phyloP scores from a whole-genome alignment of 495 filamentous ascomycete species.

The Corynascus novoguineensis region DNA sequence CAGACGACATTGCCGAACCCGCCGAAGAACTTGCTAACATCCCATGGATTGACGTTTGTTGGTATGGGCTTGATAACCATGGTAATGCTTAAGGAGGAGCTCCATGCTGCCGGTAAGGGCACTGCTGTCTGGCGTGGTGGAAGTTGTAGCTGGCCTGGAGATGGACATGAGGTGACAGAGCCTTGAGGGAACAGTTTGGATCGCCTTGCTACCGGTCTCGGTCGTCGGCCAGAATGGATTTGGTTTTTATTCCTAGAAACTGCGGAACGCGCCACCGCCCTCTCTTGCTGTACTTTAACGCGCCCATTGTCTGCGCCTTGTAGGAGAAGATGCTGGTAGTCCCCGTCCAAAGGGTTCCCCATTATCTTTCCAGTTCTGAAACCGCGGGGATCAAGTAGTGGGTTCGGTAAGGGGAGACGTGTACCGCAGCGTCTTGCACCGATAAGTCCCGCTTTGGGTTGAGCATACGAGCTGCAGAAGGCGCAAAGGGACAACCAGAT shows the following conservation, averaged over 20 bases:
- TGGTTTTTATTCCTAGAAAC: not conserved
- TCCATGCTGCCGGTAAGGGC: slow-evolving; percentile 26
- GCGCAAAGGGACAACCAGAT: not conserved
- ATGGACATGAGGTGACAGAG: not conserved
- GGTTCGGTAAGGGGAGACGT: not conserved
- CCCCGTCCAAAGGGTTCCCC: not conserved
- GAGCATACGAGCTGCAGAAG: not conserved
- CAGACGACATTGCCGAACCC: slow-evolving; percentile 28
- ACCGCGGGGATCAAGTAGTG: not conserved
- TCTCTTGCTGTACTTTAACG: not conserved
- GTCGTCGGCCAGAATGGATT: not conserved
- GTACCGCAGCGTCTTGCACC: not conserved
- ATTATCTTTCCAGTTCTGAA: not conserved
- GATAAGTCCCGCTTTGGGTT: not conserved
- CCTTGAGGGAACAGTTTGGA: not conserved
- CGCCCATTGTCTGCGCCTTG: not conserved
- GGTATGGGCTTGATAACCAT: slow-evolving; percentile 29
- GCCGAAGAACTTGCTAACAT: slow-evolving; percentile 26
- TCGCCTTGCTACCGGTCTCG: not conserved
- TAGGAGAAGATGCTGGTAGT: slow-evolving; percentile 7
- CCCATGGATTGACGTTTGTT: slow-evolving; percentile 15
- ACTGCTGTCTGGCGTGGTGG: not conserved
- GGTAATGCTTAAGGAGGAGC: slow-evolving; percentile 16
- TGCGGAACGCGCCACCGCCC: not conserved
- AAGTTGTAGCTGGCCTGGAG: not conserved